Conservation (phyloP, 1,284 basidiomycete species). For the Ustilago crameri region DNA sequence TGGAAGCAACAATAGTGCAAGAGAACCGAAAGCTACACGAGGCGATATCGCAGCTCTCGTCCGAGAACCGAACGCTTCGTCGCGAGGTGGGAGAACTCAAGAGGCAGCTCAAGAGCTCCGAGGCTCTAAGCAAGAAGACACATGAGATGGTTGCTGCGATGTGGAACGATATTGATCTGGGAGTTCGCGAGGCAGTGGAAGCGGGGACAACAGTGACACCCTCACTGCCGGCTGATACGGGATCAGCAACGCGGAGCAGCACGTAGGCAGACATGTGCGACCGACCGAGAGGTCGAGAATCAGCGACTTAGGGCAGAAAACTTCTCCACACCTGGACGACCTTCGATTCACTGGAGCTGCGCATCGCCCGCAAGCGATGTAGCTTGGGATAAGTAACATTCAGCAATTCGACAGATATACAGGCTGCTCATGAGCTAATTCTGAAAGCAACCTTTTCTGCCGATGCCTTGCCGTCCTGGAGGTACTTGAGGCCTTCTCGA, state of each 20-base stretch:
- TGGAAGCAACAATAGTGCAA: slow-evolving; percentile 1
- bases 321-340: too few species aligned
- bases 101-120: slow-evolving; percentile 7
- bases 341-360: too few species aligned
- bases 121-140: background rate
- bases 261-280: background rate
- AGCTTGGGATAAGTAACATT: too few species aligned
- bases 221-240: slow-evolving; percentile 2
- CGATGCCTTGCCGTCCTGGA: slow-evolving; percentile 57
- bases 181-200: slow-evolving; percentile 25
- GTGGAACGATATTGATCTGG: slow-evolving; percentile 28
- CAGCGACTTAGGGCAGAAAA: too few species aligned
- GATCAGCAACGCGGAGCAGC: background rate
- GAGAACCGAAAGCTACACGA: background rate
- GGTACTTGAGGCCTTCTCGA: slow-evolving; percentile 51
- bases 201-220: slow-evolving; percentile 7
- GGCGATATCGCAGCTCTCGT: background rate
- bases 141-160: slow-evolving; percentile 16
- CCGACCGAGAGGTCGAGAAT: too few species aligned
- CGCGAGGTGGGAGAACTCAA: slow-evolving; percentile 4
- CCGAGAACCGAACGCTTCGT: background rate
- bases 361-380: too few species aligned
- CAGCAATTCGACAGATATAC: too few species aligned
- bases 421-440: slow-evolving; percentile 33
- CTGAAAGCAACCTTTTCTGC: slow-evolving; percentile 61